Base-by-base conservation (phyloP, 371 early-diverging fungal species). In the Circinella minor region DNA sequence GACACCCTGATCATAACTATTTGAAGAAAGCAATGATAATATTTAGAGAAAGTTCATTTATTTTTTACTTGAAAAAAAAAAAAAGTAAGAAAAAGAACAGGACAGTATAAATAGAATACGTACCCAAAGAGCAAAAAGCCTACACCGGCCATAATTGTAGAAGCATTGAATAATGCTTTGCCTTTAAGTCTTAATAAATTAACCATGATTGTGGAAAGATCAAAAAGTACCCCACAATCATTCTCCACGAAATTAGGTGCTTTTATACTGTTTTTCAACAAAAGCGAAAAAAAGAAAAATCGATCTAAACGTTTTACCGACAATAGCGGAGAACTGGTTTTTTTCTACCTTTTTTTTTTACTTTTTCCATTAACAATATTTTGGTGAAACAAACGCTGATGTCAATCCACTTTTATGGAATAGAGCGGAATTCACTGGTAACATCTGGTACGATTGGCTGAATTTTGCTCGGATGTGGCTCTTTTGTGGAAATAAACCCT, bases 81-180 rank as follows among this genome's bases (percentile, higher is more conserved):
- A 51, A 20, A 18, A 55, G 4, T n/a, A 47, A 60, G 14, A 17
- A 34, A 27, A n/a, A 14, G 8, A 18, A n/a, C n/a, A n/a, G n/a
- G n/a, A n/a, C n/a, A 14, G 9, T 10, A 17, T 51, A 7, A 7
- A 51, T 5, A n/a, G 15, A 15, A 51, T 15, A 81, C 84, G 61
- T 84, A 84, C 72, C 84, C 84, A 66, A 84, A 84, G 46, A 84
- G 73, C 65, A 84, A 76, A 70, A 84, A 84, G 68, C 81, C 81
- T n/a, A 77, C 65, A 55, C 80, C 84, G 48, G 84, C 84, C 70
- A 84, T 67, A n/a, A 71, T 46, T 17, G 84, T 84, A 11, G 80
- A 73, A 17, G 82, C 80, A 34, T 63, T 70, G 49, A 84, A 74
- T 17, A 84, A 64, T 49, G 80, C 66, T 57, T 76, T 69, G 57